Base-by-base conservation (phyloP, 805 yeast genomes). In the Saccharomycopsis selenospora region DNA sequence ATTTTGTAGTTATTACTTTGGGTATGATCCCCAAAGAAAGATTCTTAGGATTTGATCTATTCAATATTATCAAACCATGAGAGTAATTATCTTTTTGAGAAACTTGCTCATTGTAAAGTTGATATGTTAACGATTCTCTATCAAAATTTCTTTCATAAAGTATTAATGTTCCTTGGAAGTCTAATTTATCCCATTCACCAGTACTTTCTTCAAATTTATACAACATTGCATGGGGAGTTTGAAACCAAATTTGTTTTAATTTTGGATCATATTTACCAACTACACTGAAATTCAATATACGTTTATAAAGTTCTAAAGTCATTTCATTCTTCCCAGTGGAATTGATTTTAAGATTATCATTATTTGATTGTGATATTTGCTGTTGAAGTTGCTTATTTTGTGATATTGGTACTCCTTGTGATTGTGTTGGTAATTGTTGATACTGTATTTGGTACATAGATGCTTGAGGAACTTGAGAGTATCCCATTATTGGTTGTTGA, bases 251-350 rank as follows among this genome's bases (percentile, higher is more conserved):
- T 59, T 81, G 86, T 49, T 82, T 78, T 43, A 83, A 77, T 54
- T 72, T 71, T 0, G 90, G 85, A 56, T 85, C 95, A 59, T 85
- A 85, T 52, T 89, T 72, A 22, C 84, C 81, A 26, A 85, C 81
- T 46, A 85, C 90, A 60, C 84, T 85, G 66, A 76, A 84, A 43
- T 85, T 82, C 42, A 85, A 66, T 0, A 90, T 83, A 53, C 77
- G 79, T 45, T 80, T 72, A 59, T 79, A 85, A 20, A 84, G 72
- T 45, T 79, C 84, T 48, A 79, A 61, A 0, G 84, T 76, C 55
- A 43, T 40, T n/a, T 45, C 38, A 18, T 22, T 42, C n/a, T 49
- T 45, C n/a, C 40, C 42, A 10, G 17, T 18, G 3, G 30, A 11
- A 18, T 25, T 42, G 25, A 11, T 14, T 30, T 13, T 18, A 6